Evolutionary conservation across 305 asterid genomes (phyloP), one percentile per base, ranked within the genome.

Genomic region (Coffea humblotiana): DNA sequence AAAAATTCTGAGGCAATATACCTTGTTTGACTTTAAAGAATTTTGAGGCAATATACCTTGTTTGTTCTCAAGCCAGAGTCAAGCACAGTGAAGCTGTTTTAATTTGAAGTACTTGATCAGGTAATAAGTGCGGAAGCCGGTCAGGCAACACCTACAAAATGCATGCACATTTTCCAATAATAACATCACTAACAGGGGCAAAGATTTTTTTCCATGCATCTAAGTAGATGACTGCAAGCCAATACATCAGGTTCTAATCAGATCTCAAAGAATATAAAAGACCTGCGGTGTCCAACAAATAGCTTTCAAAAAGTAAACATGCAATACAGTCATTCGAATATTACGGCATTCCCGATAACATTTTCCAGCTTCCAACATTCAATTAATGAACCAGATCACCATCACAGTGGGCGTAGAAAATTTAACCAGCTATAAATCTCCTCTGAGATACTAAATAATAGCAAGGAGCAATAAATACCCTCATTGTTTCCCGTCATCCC

Each of bases 11-110:
- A 66, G 65, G 69, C 49, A 75, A 54, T n/a, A 70, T 85, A 96
- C 99, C 98, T 96, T 96, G 86, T 88, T 87, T 80, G 97, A 87
- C 90, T 96, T 15, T 32, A 32, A 32, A 32, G 32, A 77, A 70
- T 32, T 73, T 81, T 35, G 21, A 66, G 65, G 69, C 49, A 75
- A 56, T n/a, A 70, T 85, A 96, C 99, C 98, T 96, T 96, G 86
- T 88, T 87, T 79, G 97, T 88, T 88, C 90, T 96, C 98, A n/a
- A n/a, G 98, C 96, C 79, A 96, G 86, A 23, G 98, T 94, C n/a
- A 82, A 96, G 98, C 81, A 96, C 96, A 61, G 97, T 91, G 77
- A 96, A 96, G 91, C 87, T 96, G 99, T 91, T 96, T 96, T 89
- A 96, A 85, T 87, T 96, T 96, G 82, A 96, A 96, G 97, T 75